These are phyloP conservation scores for Flaveria robusta DNA, from an alignment of 129 eudicot species.

Conservation along the genomic window DNA sequence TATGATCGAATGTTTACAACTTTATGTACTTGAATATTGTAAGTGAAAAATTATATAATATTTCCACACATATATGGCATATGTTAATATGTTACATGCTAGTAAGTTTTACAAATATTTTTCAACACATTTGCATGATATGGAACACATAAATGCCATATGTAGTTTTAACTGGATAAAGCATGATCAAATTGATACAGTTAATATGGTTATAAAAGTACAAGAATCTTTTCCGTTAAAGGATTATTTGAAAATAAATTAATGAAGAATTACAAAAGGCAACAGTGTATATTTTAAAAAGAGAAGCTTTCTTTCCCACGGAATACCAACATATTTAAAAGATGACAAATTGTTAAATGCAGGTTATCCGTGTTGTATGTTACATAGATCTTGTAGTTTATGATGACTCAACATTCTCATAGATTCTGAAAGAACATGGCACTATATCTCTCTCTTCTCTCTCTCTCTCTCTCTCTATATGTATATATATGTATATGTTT, in stretches of 20 bases:
- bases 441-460: not conserved
- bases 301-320: not conserved
- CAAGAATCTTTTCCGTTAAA: not conserved
- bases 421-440: slow-evolving; percentile 25
- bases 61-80: not conserved
- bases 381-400: slow-evolving; percentile 3
- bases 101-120: not conserved
- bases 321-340: slow-evolving; percentile 11
- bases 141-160: not conserved
- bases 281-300: not conserved
- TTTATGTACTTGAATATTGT: not conserved
- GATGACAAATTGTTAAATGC: slow-evolving; percentile 16
- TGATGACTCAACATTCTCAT: slow-evolving; percentile 20
- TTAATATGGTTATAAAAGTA: not conserved
- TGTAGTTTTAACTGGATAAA: not conserved
- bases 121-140: not conserved
- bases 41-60: not conserved
- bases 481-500: slow-evolving; percentile 11
- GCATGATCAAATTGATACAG: not conserved
- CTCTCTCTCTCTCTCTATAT: not conserved
- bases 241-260: not conserved
- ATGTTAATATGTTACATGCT: not conserved
- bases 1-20: no score
- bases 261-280: not conserved
- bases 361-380: slow-evolving; percentile 21